phyloP scores from a whole-genome alignment of 345 rosid genomes.

The Salix purpurea region DNA sequence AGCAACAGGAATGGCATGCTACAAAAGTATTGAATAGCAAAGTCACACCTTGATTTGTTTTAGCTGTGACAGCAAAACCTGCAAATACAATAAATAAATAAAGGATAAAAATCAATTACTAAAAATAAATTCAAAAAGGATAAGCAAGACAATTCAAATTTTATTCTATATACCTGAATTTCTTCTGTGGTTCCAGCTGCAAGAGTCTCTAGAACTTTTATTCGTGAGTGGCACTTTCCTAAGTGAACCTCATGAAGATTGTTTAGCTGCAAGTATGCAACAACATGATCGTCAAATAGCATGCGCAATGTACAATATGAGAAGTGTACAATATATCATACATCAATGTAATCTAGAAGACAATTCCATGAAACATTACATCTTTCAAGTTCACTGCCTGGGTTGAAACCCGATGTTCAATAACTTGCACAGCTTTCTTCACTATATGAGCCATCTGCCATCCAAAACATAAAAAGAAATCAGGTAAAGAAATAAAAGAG shows the following conservation, averaged over 20 bases:
- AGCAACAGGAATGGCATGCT: not conserved
- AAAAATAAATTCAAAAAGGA: constrained; percentile 1
- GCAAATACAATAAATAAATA: not conserved
- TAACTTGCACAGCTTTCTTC: constrained; percentile 57
- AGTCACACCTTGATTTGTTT: constrained; percentile 25
- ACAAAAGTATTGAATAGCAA: not conserved
- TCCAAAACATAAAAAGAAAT: constrained; percentile 4
- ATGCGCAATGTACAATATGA: constrained; percentile 8
- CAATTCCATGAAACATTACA: constrained; percentile 38
- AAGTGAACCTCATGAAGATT: constrained; percentile 55
- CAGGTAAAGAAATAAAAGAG: constrained; percentile 10
- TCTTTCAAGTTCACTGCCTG: constrained; percentile 67
- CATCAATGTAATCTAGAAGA: constrained; percentile 3
- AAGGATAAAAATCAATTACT: constrained; percentile 12
- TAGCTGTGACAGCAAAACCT: constrained; percentile 25
- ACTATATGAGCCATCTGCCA: constrained; percentile 53
- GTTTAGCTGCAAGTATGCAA: constrained; percentile 61
- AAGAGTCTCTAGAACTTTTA: constrained; percentile 72
- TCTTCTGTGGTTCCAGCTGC: constrained; percentile 68
- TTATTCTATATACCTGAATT: constrained; percentile 50
- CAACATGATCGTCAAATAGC: constrained; percentile 19
- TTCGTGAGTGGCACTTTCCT: constrained; percentile 70
- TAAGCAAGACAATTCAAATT: constrained; percentile 13
- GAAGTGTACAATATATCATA: constrained; percentile 6
- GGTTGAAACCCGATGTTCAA: constrained; percentile 67